A percentile compares a stretch with the other conserved stretches of the same genome.
These are phyloP conservation scores for Neofusicoccum parvum DNA, from an alignment of 2,329 filamentous ascomycete genomes.

Conservation along the genomic window DNA sequence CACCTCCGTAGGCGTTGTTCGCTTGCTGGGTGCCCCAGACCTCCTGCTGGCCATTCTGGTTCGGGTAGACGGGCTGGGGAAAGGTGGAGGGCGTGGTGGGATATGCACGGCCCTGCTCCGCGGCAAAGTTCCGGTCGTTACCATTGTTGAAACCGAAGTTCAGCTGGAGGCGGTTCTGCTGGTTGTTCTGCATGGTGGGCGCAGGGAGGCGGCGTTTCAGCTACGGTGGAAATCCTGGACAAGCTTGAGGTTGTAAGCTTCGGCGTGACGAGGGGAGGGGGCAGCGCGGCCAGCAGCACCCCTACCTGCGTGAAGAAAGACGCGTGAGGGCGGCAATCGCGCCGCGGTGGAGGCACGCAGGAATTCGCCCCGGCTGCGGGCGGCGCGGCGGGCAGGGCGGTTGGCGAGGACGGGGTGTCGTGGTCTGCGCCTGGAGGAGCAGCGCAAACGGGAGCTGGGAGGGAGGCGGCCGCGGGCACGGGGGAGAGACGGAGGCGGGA, in stretches of 20 bases:
- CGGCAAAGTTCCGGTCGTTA: constrained; percentile 46
- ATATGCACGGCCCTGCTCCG: constrained; percentile 50
- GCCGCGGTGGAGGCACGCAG: not conserved
- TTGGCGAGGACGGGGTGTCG: not conserved
- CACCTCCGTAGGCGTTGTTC: constrained; percentile 34
- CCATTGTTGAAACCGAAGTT: constrained; percentile 52
- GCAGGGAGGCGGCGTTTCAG: constrained; percentile 16
- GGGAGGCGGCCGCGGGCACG: constrained; percentile 13
- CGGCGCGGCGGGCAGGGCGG: not conserved
- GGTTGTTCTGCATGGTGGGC: constrained; percentile 28
- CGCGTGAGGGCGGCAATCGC: constrained; percentile 8
- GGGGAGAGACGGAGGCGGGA: constrained; percentile 9
- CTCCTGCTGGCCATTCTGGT: constrained; percentile 63
- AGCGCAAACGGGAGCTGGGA: constrained; percentile 14
- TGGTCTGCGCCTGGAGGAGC: not conserved
- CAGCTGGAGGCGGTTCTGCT: constrained; percentile 51
- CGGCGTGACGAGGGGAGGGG: constrained; percentile 15
- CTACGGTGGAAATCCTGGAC: constrained; percentile 13
- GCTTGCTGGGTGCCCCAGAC: constrained; percentile 56
- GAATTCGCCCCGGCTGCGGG: not conserved
- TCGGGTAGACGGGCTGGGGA: constrained; percentile 80
- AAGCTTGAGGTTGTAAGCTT: constrained; percentile 15
- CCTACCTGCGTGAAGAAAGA: constrained; percentile 18
- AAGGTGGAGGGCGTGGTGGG: constrained; percentile 89
- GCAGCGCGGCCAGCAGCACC: constrained; percentile 11